Percentiles rank a stretch among this genome's conserved stretches.
phyloP scores from a whole-genome alignment of 2,329 filamentous ascomycete genomes.

The Colletotrichum plurivorum region DNA sequence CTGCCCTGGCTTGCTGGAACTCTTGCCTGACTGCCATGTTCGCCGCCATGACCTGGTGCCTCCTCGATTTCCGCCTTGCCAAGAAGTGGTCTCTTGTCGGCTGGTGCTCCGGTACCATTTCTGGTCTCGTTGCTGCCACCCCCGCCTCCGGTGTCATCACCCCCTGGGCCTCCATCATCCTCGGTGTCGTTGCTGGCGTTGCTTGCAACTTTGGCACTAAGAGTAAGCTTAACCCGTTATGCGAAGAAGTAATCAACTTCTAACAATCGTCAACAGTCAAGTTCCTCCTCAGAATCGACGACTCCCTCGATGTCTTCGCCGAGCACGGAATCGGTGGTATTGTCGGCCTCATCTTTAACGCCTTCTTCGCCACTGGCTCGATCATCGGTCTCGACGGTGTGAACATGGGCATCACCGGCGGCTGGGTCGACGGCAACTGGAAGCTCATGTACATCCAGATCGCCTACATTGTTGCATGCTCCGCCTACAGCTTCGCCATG shows the following conservation, averaged over 20 bases:
- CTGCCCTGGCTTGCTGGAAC: constrained; percentile 98
- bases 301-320: constrained; percentile 80
- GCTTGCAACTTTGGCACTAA: constrained; percentile 79
- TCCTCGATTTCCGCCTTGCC: constrained; percentile 95
- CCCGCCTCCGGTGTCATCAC: constrained; percentile 78
- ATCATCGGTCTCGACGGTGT: constrained; percentile 83
- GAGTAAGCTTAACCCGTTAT: constrained; percentile 48
- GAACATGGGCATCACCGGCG: constrained; percentile 77
- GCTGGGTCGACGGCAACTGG: constrained; percentile 83
- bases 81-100: constrained; percentile 91
- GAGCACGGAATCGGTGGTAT: constrained; percentile 80
- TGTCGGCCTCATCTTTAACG: constrained; percentile 80
- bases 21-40: constrained; percentile 94
- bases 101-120: constrained; percentile 81
- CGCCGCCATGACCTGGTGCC: constrained; percentile 91
- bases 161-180: constrained; percentile 76
- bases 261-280: constrained; percentile 59
- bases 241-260: background rate
- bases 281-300: constrained; percentile 75
- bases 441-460: constrained; percentile 84
- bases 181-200: constrained; percentile 77
- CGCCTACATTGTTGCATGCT: constrained; percentile 78
- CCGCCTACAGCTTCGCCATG: constrained; percentile 79
- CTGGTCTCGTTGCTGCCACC: constrained; percentile 78
- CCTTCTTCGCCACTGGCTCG: constrained; percentile 77